Percentiles rank a stretch among this genome's conserved stretches.
phyloP scores from a whole-genome alignment of 805 yeast species.

The Teunomyces gatunensis region DNA sequence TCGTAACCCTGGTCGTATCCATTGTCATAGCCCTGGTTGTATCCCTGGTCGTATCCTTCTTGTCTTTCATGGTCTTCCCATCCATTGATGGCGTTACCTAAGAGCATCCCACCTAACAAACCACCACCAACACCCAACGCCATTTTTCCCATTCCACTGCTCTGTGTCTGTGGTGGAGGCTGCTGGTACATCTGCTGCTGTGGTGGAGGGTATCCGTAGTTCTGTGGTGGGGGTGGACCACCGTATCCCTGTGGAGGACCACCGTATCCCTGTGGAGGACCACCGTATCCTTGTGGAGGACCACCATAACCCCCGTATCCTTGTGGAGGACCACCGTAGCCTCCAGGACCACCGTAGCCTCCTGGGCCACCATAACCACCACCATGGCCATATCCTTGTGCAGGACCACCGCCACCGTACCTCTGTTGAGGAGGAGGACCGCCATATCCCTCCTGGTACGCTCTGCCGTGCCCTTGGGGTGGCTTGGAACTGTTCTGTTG shows the following conservation, averaged over 20 bases:
- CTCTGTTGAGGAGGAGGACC: slow-evolving; percentile 9
- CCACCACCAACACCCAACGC: slow-evolving; percentile 52
- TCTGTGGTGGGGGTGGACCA: slow-evolving; percentile 21
- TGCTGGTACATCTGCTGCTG: slow-evolving; percentile 28
- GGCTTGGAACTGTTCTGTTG: slow-evolving; percentile 3
- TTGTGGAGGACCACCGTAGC: slow-evolving; percentile 17
- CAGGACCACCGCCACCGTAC: slow-evolving; percentile 15
- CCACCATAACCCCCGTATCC: slow-evolving; percentile 14
- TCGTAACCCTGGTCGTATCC: slow-evolving; percentile 27
- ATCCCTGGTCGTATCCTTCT: slow-evolving; percentile 34
- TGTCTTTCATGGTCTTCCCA: slow-evolving; percentile 23
- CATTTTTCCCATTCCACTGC: slow-evolving; percentile 27
- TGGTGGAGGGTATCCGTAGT: slow-evolving; percentile 9
- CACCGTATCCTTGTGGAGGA: slow-evolving; percentile 24
- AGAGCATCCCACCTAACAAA: slow-evolving; percentile 56
- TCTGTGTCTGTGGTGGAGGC: slow-evolving; percentile 28
- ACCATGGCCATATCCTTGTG: slow-evolving; percentile 18
- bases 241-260: slow-evolving; percentile 15
- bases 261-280: slow-evolving; percentile 4
- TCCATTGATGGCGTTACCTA: slow-evolving; percentile 43
- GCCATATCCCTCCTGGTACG: slow-evolving; percentile 7
- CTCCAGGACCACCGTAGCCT: slow-evolving; percentile 16
- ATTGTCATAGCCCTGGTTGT: slow-evolving; percentile 26
- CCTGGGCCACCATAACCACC: slow-evolving; percentile 20
- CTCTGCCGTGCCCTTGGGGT: slow-evolving; percentile 12